Evolutionary conservation across 352 stramenopile species (phyloP).

Genomic region (Aphanomyces invadans): DNA sequence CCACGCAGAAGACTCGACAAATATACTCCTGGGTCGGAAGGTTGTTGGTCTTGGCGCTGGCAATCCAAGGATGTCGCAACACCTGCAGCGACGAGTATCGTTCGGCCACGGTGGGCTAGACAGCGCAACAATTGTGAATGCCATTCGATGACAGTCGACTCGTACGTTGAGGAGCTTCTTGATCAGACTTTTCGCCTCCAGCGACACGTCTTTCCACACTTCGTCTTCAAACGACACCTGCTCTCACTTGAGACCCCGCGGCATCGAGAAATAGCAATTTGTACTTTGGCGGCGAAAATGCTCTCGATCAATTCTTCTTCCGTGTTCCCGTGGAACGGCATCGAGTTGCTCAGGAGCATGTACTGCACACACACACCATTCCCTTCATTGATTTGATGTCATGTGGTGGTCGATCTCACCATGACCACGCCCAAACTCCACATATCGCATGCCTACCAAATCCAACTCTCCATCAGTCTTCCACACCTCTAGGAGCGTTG

Average conservation of each 20-base stretch:
- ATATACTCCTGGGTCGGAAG: slow-evolving; percentile 35
- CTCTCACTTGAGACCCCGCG: too few relatives aligned
- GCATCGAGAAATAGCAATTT: too few relatives aligned
- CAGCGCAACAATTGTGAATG: not conserved
- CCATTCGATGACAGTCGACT: not conserved
- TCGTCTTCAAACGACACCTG: slow-evolving; percentile 40
- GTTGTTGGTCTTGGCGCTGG: slow-evolving; percentile 36
- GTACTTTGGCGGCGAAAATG: slow-evolving; percentile 55
- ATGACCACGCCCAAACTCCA: slow-evolving; percentile 81
- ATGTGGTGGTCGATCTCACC: slow-evolving; percentile 33
- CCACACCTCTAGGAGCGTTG: too few relatives aligned
- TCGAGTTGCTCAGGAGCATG: slow-evolving; percentile 74
- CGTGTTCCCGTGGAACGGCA: slow-evolving; percentile 54
- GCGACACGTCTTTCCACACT: slow-evolving; percentile 48
- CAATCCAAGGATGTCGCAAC: slow-evolving; percentile 65
- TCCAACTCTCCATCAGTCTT: slow-evolving; percentile 47
- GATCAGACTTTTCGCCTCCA: slow-evolving; percentile 60
- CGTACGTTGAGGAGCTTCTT: slow-evolving; percentile 62
- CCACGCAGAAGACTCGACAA: not conserved
- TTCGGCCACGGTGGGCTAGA: slow-evolving; percentile 37
- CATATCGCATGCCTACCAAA: slow-evolving; percentile 69
- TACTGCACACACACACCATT: slow-evolving; percentile 34
- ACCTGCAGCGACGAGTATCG: slow-evolving; percentile 60
- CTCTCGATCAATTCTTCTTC: slow-evolving; percentile 69
- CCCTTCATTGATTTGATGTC: not conserved